These are phyloP conservation scores for Prunella vulgaris DNA, from an alignment of 257 asterid genomes.

Conservation along the genomic window DNA sequence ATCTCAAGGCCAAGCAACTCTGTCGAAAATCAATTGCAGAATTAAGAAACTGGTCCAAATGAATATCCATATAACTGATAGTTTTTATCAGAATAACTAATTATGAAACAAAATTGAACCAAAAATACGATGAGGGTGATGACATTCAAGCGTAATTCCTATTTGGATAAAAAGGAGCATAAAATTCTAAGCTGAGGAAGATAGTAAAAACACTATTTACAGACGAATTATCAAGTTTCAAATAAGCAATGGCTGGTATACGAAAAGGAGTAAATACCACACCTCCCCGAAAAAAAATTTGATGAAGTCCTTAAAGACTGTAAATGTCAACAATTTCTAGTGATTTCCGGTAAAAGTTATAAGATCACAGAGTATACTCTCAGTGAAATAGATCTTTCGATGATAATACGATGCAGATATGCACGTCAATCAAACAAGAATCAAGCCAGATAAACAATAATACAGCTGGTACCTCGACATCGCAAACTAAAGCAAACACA, in stretches of 20 bases:
- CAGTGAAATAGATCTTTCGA: background rate
- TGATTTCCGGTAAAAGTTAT: background rate
- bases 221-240: background rate
- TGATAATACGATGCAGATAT: background rate
- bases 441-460: background rate
- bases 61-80: background rate
- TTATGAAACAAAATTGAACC: background rate
- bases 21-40: constrained; percentile 25
- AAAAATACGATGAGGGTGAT: background rate
- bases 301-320: background rate
- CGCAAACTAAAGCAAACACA: constrained; percentile 64
- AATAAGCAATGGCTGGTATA: background rate
- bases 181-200: background rate
- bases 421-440: background rate
- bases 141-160: background rate
- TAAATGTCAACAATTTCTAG: background rate
- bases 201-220: background rate
- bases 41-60: background rate
- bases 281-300: background rate
- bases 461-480: constrained; percentile 58
- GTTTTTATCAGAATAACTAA: background rate
- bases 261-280: background rate
- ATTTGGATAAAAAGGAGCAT: background rate
- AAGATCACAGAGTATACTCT: background rate
- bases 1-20: constrained; percentile 91